Conservation (phyloP, 73 alveolate genomes). For the Halteria grandinella region DNA sequence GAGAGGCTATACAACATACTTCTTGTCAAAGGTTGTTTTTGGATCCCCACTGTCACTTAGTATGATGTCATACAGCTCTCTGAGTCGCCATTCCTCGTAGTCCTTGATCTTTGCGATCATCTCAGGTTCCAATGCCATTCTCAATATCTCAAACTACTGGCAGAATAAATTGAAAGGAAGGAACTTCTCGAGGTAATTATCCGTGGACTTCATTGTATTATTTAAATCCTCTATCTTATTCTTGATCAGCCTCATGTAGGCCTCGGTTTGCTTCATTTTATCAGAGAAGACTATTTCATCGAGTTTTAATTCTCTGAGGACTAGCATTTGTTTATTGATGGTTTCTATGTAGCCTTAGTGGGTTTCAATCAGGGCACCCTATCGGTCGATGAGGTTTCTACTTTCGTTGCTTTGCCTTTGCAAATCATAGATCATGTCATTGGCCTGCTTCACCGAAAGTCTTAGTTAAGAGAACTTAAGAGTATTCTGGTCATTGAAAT, state of each 20-base stretch:
- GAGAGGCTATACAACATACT: slow-evolving; percentile 17
- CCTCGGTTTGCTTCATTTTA: background rate
- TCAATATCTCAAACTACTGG: slow-evolving; percentile 13
- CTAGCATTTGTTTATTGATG: background rate
- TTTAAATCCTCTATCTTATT: slow-evolving; percentile 3
- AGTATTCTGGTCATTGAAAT: background rate
- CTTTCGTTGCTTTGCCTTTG: background rate
- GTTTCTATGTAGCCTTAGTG: slow-evolving; percentile 11
- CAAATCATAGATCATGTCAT: slow-evolving; percentile 20
- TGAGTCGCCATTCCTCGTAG: slow-evolving; percentile 29
- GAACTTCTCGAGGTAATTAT: slow-evolving; percentile 29
- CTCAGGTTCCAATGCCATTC: background rate
- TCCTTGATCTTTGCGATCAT: background rate
- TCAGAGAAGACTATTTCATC: slow-evolving; percentile 7
- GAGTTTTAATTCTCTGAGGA: background rate
- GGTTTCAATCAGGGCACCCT: background rate
- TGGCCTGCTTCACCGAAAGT: background rate
- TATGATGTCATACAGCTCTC: slow-evolving; percentile 32
- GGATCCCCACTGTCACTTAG: slow-evolving; percentile 16
- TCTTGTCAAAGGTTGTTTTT: slow-evolving; percentile 24
- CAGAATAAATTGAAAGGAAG: slow-evolving; percentile 28
- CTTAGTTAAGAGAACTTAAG: slow-evolving; percentile 11
- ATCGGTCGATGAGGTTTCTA: background rate
- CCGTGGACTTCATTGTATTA: slow-evolving; percentile 12
- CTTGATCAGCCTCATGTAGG: background rate